These are phyloP conservation scores for Fragaria vesca DNA, from an alignment of 306 rosid species.

Conservation along the genomic window DNA sequence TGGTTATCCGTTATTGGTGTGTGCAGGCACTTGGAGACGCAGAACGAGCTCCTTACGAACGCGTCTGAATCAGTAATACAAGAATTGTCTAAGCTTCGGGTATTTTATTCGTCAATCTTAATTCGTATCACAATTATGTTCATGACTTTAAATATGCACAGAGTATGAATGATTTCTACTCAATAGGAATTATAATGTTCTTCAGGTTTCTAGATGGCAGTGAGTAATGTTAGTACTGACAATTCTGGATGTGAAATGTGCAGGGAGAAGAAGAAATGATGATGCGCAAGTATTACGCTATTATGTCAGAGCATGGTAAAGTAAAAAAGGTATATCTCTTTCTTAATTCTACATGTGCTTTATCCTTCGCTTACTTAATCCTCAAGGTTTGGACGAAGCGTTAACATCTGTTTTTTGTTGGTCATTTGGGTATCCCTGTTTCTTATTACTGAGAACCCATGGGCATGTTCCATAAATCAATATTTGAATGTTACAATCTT, in stretches of 20 bases:
- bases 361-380: not conserved
- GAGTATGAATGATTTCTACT: not conserved
- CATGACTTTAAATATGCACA: not conserved
- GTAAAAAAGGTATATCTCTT: constrained; percentile 26
- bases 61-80: constrained; percentile 41
- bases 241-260: constrained; percentile 12
- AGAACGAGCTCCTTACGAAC: constrained; percentile 45
- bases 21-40: constrained; percentile 58
- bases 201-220: not conserved
- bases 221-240: not conserved
- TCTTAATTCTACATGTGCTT: not conserved
- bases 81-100: constrained; percentile 53
- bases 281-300: constrained; percentile 48
- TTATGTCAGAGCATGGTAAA: constrained; percentile 44
- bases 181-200: not conserved
- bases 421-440: not conserved
- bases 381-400: not conserved
- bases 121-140: not conserved
- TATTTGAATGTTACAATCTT: not conserved
- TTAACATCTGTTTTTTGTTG: not conserved
- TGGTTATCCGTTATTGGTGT: not conserved
- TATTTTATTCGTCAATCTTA: not conserved
- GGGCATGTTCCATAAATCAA: not conserved
- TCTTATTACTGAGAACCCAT: not conserved
- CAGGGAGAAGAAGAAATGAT: constrained; percentile 65